These are phyloP conservation scores for Apiotrichum laibachii DNA, from an alignment of 1,284 basidiomycete genomes.

Conservation along the genomic window DNA sequence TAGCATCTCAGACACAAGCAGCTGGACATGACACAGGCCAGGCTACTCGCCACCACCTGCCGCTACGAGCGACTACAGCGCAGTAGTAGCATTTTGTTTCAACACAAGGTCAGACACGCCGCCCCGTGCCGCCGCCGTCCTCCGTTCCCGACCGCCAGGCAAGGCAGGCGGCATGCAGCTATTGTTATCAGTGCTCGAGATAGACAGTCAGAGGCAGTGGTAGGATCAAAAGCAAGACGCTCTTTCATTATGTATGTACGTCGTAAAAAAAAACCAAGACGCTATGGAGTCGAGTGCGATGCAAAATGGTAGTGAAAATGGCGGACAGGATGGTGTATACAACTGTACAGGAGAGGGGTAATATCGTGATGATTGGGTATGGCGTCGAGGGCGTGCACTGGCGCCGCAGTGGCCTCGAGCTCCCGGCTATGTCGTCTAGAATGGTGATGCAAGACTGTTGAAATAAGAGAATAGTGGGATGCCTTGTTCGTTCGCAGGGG, in stretches of 20 bases:
- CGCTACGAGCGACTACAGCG: too few species aligned
- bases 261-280: constrained; percentile 7
- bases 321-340: constrained; percentile 22
- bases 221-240: not conserved
- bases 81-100: too few species aligned
- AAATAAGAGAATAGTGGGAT: not conserved
- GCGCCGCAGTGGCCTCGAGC: constrained; percentile 1
- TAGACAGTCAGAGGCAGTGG: too few species aligned
- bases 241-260: constrained; percentile 10
- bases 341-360: constrained; percentile 18
- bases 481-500: not conserved
- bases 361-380: constrained; percentile 1
- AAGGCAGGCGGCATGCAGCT: too few species aligned
- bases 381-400: not conserved
- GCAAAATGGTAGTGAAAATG: constrained; percentile 15
- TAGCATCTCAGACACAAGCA: too few species aligned
- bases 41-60: too few species aligned
- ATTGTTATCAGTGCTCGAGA: too few species aligned
- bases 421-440: not conserved
- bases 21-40: too few species aligned
- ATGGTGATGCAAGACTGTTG: constrained; percentile 2
- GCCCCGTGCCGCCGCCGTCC: too few species aligned
- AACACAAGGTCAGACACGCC: too few species aligned
- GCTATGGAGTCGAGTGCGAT: constrained; percentile 15
- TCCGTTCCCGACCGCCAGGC: too few species aligned